These are phyloP conservation scores for Blastobotrys ciferrii DNA, from an alignment of 1,139 yeast species.

Conservation along the genomic window DNA sequence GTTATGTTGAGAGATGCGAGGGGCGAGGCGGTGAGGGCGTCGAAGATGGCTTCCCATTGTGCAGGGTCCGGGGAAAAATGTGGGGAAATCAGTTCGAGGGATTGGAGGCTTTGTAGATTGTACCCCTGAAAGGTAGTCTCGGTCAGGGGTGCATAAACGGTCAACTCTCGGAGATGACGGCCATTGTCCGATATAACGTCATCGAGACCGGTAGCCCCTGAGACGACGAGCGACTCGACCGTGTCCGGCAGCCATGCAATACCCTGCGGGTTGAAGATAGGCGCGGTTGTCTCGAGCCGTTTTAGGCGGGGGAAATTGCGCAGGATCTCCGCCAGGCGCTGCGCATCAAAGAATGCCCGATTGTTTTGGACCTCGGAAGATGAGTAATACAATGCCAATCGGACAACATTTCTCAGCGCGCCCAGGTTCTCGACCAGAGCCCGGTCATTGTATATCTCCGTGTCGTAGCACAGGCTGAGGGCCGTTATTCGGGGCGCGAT, in stretches of 20 bases:
- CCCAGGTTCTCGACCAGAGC: neutral
- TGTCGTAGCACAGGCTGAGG: slow-evolving; percentile 3
- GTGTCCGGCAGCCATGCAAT: slow-evolving; percentile 7
- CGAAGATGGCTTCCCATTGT: slow-evolving; percentile 6
- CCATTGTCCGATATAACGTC: slow-evolving; percentile 5
- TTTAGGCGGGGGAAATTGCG: slow-evolving; percentile 1
- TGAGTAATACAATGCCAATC: neutral
- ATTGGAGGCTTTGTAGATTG: slow-evolving; percentile 4
- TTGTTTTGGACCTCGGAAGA: slow-evolving; percentile 5
- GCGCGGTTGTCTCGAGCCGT: slow-evolving; percentile 7
- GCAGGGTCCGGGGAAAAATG: slow-evolving; percentile 1
- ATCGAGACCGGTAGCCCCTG: slow-evolving; percentile 5
- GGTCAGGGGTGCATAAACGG: slow-evolving; percentile 2
- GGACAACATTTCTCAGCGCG: neutral
- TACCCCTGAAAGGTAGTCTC: slow-evolving; percentile 5
- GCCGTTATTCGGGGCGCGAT: neutral
- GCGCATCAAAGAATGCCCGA: slow-evolving; percentile 6
- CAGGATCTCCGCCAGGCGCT: neutral
- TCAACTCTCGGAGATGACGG: neutral
- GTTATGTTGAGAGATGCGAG: neutral
- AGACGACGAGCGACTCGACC: slow-evolving; percentile 6
- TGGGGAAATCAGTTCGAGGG: slow-evolving; percentile 4
- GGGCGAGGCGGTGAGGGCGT: neutral
- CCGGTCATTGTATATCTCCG: slow-evolving; percentile 2
- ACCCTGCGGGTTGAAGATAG: slow-evolving; percentile 8